Base-by-base conservation (phyloP, 306 rosid genomes). In the Cercis canadensis region DNA sequence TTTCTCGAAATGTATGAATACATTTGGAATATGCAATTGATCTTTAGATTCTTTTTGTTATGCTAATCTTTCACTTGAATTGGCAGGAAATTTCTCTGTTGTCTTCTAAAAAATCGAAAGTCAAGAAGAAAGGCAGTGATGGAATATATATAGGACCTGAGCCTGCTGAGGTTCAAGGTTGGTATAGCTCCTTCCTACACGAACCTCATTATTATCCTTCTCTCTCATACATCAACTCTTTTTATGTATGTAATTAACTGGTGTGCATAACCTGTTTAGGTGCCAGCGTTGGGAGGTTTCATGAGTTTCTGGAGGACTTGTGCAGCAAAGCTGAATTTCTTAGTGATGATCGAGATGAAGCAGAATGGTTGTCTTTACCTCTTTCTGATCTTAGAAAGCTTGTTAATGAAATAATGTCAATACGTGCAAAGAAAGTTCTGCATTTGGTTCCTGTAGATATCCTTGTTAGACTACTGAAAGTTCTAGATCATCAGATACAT, bases 401-500 rank as follows among this genome's bases (percentile, higher is more conserved):
- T 73, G 96, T 90, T 62, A 91, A 78, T 75, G 97, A 95, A 79
- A 78, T 95, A 87, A 82, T 81, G 86, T 86, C 97, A 69, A 76
- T 89, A 64, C 92, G 88, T 55, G 80, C 90, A 52, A 91, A 89
- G 88, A 87, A 75, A 75, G 82, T 95, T 67, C 86, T 91, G 56
- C 92, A 90, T 83, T 69, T 86, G 85, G 84, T 95, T 64, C 90
- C 96, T 47, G 85, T 81, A 67, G 96, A 89, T 78, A 62, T 69
- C 75, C 92, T 95, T 80, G 93, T 87, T 67, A 95, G 96, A 78
- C 58, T 95, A 64, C 79, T 95, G 74, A 91, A 83, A 77, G 90
- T 89, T 79, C 82, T 95, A 70, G 96, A 95, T 84, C 89, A 91
- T 89, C 99, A 91, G 70, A 89, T 95, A 78, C 99, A 95, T 78